These are phyloP conservation scores for Populus pruinosa DNA, from an alignment of 345 rosid genomes.

Conservation along the genomic window DNA sequence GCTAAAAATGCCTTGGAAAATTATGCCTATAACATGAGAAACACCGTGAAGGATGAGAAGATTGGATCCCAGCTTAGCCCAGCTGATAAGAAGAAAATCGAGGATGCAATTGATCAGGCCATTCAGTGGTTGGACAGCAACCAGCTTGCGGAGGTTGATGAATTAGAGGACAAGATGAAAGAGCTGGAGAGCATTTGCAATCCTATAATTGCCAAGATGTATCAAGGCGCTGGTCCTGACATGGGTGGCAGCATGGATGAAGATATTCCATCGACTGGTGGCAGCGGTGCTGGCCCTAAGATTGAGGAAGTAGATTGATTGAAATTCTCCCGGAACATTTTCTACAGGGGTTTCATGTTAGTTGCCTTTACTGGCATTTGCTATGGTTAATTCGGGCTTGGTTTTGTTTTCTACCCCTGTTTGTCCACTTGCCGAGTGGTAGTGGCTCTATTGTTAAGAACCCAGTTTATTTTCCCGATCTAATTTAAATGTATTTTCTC, in stretches of 20 bases:
- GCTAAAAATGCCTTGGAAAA: conserved; percentile 23
- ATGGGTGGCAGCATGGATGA: conserved; percentile 19
- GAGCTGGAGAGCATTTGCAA: conserved; percentile 26
- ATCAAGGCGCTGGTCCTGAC: conserved; percentile 14
- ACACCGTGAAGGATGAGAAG: conserved; percentile 20
- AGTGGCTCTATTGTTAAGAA: too few relatives aligned
- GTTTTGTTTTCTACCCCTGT: too few relatives aligned
- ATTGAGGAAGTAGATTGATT: conserved; percentile 24
- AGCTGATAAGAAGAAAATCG: conserved; percentile 20
- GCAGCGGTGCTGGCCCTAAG: conserved; percentile 18
- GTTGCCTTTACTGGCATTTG: not conserved
- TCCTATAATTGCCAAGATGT: conserved; percentile 20
- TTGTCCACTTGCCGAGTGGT: too few relatives aligned
- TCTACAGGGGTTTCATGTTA: not conserved
- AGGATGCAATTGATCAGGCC: conserved; percentile 18
- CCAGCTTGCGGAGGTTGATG: conserved; percentile 25
- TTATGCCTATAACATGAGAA: conserved; percentile 25
- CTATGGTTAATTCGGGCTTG: not conserved
- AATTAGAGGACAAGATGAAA: conserved; percentile 23
- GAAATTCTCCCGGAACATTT: not conserved
- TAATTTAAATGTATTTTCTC: too few relatives aligned
- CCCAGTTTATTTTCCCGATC: too few relatives aligned
- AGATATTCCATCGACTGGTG: conserved; percentile 9
- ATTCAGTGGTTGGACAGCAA: conserved; percentile 22
- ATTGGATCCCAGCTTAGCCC: conserved; percentile 13